Evolutionary conservation across 495 filamentous ascomycete genomes (phyloP), one percentile per base, ranked within the genome.

Genomic region (Talaromyces borbonicus): DNA sequence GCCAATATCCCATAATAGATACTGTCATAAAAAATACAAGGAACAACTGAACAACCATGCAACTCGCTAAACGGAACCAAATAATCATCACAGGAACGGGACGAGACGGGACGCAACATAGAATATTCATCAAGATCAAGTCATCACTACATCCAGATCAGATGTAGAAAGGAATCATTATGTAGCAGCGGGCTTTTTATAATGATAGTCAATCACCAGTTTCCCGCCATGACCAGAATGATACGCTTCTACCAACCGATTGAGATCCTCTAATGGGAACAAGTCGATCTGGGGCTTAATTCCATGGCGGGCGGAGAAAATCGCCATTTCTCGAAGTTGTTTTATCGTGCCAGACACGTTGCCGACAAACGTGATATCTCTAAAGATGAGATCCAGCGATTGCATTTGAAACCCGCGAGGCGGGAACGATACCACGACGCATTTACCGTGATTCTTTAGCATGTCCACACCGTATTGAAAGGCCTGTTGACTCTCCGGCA

Each of bases 391-490:
- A 35, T 46, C 43, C 43, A 33, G 16, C 12, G 43, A 46, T 3
- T 5, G 22, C 15, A 18, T 35, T 4, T 36, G 43, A 8, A 46
- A 35, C 4, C 43, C 43, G 6, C 24, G 8, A 3, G 20, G 43
- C 15, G 43, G 43, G 12, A 46, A 46, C n/a, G 43, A 46, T 2
- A 46, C 43, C 30, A 46, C 43, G 6, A 46, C 30, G 12, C 43
- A 46, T 46, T 46, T 46, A 6, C 43, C 43, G 30, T 46, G 43
- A 31, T 46, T 46, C 30, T 46, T 46, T 19, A 46, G 43, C 43
- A 46, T 46, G 12, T 46, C 43, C 14, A 46, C 30, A 19, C 43
- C 43, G 20, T 46, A 46, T 12, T 46, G 43, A 12, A 46, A 46
- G 7, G 43, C 43, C n/a, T 36, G 14, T 36, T 46, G 43, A 25